phyloP scores from a whole-genome alignment of 306 rosid genomes.

The Inga leiocalycina region DNA sequence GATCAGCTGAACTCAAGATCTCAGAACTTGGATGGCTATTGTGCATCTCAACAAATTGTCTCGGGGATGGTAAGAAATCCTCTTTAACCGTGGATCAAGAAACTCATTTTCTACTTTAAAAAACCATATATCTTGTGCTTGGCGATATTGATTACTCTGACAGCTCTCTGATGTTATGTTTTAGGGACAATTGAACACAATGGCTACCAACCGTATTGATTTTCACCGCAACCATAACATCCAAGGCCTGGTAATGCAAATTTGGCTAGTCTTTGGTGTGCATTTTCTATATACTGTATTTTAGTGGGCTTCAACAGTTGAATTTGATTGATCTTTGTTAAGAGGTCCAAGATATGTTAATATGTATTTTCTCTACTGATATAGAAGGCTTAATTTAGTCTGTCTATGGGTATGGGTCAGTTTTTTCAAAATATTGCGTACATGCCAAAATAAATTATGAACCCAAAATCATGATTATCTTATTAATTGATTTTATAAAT shows the following conservation, averaged over 20 bases:
- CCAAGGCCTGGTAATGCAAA: constrained; percentile 56
- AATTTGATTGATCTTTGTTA: constrained; percentile 14
- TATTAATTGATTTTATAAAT: too few relatives aligned
- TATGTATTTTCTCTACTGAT: not conserved
- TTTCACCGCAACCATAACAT: constrained; percentile 61
- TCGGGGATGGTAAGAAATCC: constrained; percentile 62
- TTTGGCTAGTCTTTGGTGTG: constrained; percentile 9
- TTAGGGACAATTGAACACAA: constrained; percentile 72
- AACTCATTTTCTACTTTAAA: constrained; percentile 5
- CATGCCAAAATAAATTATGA: too few relatives aligned
- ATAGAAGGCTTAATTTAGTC: not conserved
- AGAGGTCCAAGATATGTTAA: not conserved
- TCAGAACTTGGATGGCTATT: constrained; percentile 66
- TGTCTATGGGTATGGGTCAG: too few relatives aligned
- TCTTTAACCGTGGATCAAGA: not conserved
- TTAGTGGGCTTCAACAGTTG: constrained; percentile 5
- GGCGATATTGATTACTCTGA: constrained; percentile 21
- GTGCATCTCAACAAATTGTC: constrained; percentile 59
- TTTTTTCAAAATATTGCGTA: too few relatives aligned
- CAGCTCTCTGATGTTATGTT: constrained; percentile 25
- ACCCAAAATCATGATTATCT: too few relatives aligned
- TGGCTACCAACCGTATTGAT: constrained; percentile 61
- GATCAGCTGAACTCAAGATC: constrained; percentile 71
- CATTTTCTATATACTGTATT: not conserved
- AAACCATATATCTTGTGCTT: not conserved